phyloP scores from a whole-genome alignment of 768 basidiomycete species.

The Lactarius akahatsu region DNA sequence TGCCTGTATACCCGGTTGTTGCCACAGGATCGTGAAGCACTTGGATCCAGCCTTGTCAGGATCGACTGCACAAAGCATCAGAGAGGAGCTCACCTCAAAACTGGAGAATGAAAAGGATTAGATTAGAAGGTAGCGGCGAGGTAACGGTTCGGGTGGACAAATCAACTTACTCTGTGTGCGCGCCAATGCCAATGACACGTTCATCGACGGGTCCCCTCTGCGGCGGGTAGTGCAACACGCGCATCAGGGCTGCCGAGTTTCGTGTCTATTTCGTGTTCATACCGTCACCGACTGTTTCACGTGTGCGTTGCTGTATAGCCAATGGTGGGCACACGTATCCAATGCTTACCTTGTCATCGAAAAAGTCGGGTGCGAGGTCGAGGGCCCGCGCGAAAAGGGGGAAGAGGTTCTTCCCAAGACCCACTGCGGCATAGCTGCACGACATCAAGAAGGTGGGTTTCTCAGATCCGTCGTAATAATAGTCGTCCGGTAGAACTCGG shows the following conservation, averaged over 20 bases:
- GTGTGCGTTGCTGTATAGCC: no score
- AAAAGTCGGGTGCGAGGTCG: slow-evolving; percentile 57
- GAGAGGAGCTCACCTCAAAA: slow-evolving; percentile 40
- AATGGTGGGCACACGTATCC: background rate
- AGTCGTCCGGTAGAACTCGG: background rate
- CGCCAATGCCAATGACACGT: slow-evolving; percentile 78
- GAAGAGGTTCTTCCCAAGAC: slow-evolving; percentile 57
- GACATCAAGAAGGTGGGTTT: slow-evolving; percentile 4
- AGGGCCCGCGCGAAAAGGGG: slow-evolving; percentile 71
- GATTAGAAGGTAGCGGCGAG: slow-evolving; percentile 4
- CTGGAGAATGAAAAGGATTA: slow-evolving; percentile 31
- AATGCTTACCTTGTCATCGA: slow-evolving; percentile 58
- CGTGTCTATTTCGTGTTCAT: slow-evolving; percentile 43
- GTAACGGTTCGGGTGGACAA: slow-evolving; percentile 26
- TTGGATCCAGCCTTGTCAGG: slow-evolving; percentile 32
- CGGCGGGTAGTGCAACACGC: slow-evolving; percentile 73
- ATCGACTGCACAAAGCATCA: background rate
- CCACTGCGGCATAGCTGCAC: slow-evolving; percentile 50
- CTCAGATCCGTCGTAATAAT: background rate
- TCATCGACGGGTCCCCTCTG: slow-evolving; percentile 61
- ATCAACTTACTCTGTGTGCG: slow-evolving; percentile 64
- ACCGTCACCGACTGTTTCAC: background rate
- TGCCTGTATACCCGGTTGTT: slow-evolving; percentile 69
- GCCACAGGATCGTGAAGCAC: slow-evolving; percentile 89
- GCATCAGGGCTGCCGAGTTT: slow-evolving; percentile 64